Evolutionary conservation across 2,329 filamentous ascomycete species (phyloP).

Genomic region (Akanthomyces dipterigenus): DNA sequence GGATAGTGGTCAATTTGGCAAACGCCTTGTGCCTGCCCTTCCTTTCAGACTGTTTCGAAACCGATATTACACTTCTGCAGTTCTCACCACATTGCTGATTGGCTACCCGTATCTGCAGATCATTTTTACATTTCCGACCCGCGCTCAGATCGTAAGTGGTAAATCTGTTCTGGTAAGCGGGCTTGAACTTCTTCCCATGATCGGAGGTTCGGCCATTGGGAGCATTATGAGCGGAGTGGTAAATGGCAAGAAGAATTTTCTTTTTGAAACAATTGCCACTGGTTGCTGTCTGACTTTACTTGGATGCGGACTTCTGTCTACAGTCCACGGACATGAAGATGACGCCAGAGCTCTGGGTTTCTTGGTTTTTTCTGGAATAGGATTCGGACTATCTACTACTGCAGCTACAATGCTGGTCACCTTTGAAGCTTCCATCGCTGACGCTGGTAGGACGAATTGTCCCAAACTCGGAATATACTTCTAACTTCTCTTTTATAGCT

Average conservation of each 20-base stretch:
- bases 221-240: slow-evolving; percentile 35
- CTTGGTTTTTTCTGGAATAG: slow-evolving; percentile 44
- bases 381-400: slow-evolving; percentile 43
- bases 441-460: slow-evolving; percentile 35
- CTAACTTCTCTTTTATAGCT: slow-evolving; percentile 29
- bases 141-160: slow-evolving; percentile 43
- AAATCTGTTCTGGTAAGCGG: slow-evolving; percentile 40
- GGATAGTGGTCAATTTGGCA: background rate
- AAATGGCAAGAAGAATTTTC: slow-evolving; percentile 34
- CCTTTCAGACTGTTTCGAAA: slow-evolving; percentile 43
- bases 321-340: slow-evolving; percentile 23
- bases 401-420: slow-evolving; percentile 40
- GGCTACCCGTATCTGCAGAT: slow-evolving; percentile 45
- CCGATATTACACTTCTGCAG: slow-evolving; percentile 35
- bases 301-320: slow-evolving; percentile 42
- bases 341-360: slow-evolving; percentile 43
- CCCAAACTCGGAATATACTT: background rate
- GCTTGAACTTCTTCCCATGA: slow-evolving; percentile 47
- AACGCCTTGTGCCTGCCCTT: slow-evolving; percentile 33
- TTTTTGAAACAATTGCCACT: slow-evolving; percentile 36
- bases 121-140: slow-evolving; percentile 43
- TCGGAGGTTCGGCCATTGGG: slow-evolving; percentile 40
- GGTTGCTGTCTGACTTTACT: slow-evolving; percentile 38
- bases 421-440: slow-evolving; percentile 34
- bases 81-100: slow-evolving; percentile 39